Evolutionary conservation across 208 protist species (phyloP), one percentile per base, ranked within the genome.

Genomic region (Leishmania amazonensis): DNA sequence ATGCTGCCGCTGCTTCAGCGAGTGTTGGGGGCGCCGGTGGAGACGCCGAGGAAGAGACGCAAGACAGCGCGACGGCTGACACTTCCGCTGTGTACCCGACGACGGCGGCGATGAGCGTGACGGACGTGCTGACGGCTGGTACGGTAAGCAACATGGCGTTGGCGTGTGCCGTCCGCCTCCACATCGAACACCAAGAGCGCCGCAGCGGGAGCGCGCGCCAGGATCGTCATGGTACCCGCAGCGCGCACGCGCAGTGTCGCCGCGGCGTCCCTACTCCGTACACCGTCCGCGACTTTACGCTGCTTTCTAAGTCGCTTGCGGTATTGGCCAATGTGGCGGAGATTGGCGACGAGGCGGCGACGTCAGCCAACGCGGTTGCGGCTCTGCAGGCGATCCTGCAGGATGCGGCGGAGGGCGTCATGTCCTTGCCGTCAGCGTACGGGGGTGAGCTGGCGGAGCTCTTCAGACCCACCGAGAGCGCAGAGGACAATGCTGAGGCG

Each of bases 311-410:
- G 74, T 89, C 86, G 70, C 57, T 94, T 38, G 75, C 87, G 42
- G 83, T 92, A 54, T 76, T 94, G 11, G 80, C 75, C 1, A 88
- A 94, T 70, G 73, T 92, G 60, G 85, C 85, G 31, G 85, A 88
- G 42, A 67, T 89, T 28, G 89, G 90, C 15, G 89, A 94, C 75
- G 84, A 88, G 35, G 81, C 90, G 47, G 84, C 88, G 1, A 84
- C 78, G 3, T 94, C 90, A 6, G 71, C 81, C 53, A 96, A 96
- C 83, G 88, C 91, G n/a, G 76, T 96, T 45, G 90, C 93, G 21
- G 90, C 88, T n/a, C 82, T 96, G 51, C 87, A 95, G 68, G 83
- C 83, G 3, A 76, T 96, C 8, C 74, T 96, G 75, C 57, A 79
- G 21, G 88, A 91, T 51, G 83, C 85, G 15, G 81, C 80, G 19